Evolutionary conservation across 495 filamentous ascomycete genomes (phyloP).

Genomic region (Tuber brumale): DNA sequence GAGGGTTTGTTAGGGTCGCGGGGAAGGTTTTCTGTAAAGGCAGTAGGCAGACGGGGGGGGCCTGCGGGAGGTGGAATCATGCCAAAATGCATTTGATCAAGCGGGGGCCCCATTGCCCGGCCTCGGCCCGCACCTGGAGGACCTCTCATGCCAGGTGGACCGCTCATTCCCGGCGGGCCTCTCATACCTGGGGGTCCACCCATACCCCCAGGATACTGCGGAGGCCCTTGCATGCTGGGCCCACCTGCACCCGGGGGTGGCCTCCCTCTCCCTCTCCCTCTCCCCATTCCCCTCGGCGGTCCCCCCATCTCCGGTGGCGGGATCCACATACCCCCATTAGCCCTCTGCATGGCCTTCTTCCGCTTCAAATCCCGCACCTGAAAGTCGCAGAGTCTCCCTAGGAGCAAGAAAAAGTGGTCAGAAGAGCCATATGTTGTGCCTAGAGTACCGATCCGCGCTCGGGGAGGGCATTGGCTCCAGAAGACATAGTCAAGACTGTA

Average conservation of each 20-base stretch:
- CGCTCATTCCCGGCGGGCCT: slow-evolving; percentile 7
- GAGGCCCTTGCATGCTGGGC: slow-evolving; percentile 15
- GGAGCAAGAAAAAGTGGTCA: slow-evolving; percentile 75
- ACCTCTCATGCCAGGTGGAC: slow-evolving; percentile 11
- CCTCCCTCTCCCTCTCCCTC: slow-evolving; percentile 26
- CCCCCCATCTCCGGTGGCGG: slow-evolving; percentile 51
- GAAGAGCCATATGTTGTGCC: slow-evolving; percentile 80
- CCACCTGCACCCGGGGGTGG: slow-evolving; percentile 18
- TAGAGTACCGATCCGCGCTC: slow-evolving; percentile 67
- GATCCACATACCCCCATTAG: slow-evolving; percentile 53
- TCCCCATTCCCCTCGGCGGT: slow-evolving; percentile 35
- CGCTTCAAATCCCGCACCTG: slow-evolving; percentile 67
- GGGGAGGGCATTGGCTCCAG: slow-evolving; percentile 79
- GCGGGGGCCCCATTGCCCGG: not conserved
- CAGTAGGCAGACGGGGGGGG: slow-evolving; percentile 51
- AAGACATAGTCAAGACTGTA: slow-evolving; percentile 66
- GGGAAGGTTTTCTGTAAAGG: slow-evolving; percentile 48
- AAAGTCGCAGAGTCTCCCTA: slow-evolving; percentile 78
- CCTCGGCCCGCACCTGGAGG: slow-evolving; percentile 25
- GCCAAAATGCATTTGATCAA: slow-evolving; percentile 45
- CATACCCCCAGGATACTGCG: slow-evolving; percentile 17
- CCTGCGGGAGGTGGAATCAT: slow-evolving; percentile 55
- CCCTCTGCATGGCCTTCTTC: slow-evolving; percentile 50
- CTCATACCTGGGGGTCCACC: slow-evolving; percentile 19
- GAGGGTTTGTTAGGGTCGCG: slow-evolving; percentile 37